phyloP scores from a whole-genome alignment of 2,329 filamentous ascomycete species.

The Alternaria burnsii region DNA sequence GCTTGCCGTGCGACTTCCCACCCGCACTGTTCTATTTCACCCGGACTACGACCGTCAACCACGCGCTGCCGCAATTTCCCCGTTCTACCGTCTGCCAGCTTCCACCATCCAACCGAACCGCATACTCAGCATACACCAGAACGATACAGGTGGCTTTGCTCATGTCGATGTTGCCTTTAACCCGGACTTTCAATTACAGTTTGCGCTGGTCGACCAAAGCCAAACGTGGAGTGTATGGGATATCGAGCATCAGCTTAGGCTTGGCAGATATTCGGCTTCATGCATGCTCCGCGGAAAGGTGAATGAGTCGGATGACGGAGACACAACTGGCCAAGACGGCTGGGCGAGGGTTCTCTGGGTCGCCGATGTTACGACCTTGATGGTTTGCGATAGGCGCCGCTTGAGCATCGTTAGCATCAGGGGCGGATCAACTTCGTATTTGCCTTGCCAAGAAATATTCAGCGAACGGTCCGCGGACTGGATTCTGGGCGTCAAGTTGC shows the following conservation, averaged over 20 bases:
- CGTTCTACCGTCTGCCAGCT: slow-evolving; percentile 40
- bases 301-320: slow-evolving; percentile 2
- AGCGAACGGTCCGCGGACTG: slow-evolving; percentile 47
- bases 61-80: slow-evolving; percentile 24
- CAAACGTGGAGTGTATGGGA: slow-evolving; percentile 76
- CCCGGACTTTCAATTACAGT: slow-evolving; percentile 66
- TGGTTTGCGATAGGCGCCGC: slow-evolving; percentile 61
- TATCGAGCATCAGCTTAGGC: slow-evolving; percentile 48
- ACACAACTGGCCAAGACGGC: slow-evolving; percentile 49
- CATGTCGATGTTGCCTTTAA: slow-evolving; percentile 74
- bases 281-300: slow-evolving; percentile 42
- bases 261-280: slow-evolving; percentile 44
- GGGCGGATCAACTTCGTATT: slow-evolving; percentile 22
- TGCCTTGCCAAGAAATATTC: slow-evolving; percentile 39
- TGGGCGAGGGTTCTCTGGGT: slow-evolving; percentile 63
- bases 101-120: slow-evolving; percentile 66
- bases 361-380: slow-evolving; percentile 56
- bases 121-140: slow-evolving; percentile 61
- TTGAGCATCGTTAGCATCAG: slow-evolving; percentile 49
- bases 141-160: slow-evolving; percentile 62
- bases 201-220: slow-evolving; percentile 71
- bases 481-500: slow-evolving; percentile 67
- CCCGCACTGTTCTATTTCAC: slow-evolving; percentile 59
- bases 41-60: slow-evolving; percentile 31
- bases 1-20: slow-evolving; percentile 61